Base-by-base conservation (phyloP, 345 rosid species). In the Eucalyptus marginata region DNA sequence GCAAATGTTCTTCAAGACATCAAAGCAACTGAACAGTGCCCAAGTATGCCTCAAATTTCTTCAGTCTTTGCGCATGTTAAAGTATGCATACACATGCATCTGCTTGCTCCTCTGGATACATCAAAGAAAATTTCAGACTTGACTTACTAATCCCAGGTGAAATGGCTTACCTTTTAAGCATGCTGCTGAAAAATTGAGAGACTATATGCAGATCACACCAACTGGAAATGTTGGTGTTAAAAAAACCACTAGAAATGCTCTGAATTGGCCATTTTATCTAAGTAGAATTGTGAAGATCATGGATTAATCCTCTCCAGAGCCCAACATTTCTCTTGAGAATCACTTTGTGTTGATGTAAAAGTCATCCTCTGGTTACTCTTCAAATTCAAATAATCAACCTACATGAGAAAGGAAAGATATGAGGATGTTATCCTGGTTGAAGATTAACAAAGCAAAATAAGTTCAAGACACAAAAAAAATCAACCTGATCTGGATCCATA, bases 341-440 rank as follows among this genome's bases (percentile, higher is more conserved):
- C 91, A 88, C 89, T 91, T 88, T 56, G 88, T 50, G 68, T 92
- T 10, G 93, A 94, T 49, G 95, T 93, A 90, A 92, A 96, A 87
- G 87, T 52, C 90, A 94, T 89, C 92, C 99, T 95, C 92, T 94
- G 93, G 86, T 94, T 94, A 59, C 91, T 97, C 96, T 94, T 97
- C 93, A 97, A 93, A 91, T 96, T 96, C 94, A 95, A 90, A 92
- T 96, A 97, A 92, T 96, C 99, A 92, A 96, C 98, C 98, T 96
- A 88, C 90, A 88, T 49, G 71, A 89, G 86, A 76, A 90, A 86
- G 27, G 43, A 31, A 87, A 83, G 4, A 31, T 17, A n/a, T 40
- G 13, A 87, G 33, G 51, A 58, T 83, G 33, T 52, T 36, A 59
- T 85, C 33, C 16, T 43, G 47, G n/a, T 86, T 86, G 9, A 36